Base-by-base conservation (phyloP, 2,329 filamentous ascomycete genomes). In the Fusarium nurragi region DNA sequence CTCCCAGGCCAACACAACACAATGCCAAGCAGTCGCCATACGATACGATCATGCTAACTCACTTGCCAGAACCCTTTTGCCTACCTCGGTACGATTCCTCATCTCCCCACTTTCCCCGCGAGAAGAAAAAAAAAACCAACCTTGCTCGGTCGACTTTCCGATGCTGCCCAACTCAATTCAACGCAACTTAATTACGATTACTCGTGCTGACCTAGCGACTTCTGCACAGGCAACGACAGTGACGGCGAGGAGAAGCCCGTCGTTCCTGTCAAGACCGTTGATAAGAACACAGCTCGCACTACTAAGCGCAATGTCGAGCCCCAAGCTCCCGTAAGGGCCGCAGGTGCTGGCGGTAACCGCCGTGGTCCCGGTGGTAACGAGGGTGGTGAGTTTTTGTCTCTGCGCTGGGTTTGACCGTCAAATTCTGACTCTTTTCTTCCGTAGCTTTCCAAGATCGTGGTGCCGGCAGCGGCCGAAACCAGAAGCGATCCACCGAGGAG, bases 11-110 rank as follows among this genome's bases (percentile, higher is more conserved):
- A 45, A 32, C 32, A 47, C 43, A 38, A 39, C 47, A 48, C 11
- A 30, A 53, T 34, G 25, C 11, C 22, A n/a, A 14, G 23, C 32
- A 30, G 57, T 30, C 23, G 28, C 25, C 37, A 41, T 36, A 40
- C 30, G 14, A 38, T 30, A 50, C 44, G 47, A 39, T 18, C 53
- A 60, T 60, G 55, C 70, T 72, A 70, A 72, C 60, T 47, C 34
- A 21, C n/a, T 34, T n/a, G 10, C 23, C 72, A 98, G 95, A 99
- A 99, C 88, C 90, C 92, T 78, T 98, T 92, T 88, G 94, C 95
- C 88, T 90, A 97, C 85, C 93, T 99, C 87, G 94, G 95, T 98
- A 97, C 76, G 81, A 77, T 71, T 65, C 65, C 68, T 53, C 43
- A 65, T 48, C 67, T 63, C 70, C 59, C 68, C 61, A 54, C 55